Evolutionary conservation across 768 basidiomycete species (phyloP), one percentile per base, ranked within the genome.

Genomic region (Russula sp.): DNA sequence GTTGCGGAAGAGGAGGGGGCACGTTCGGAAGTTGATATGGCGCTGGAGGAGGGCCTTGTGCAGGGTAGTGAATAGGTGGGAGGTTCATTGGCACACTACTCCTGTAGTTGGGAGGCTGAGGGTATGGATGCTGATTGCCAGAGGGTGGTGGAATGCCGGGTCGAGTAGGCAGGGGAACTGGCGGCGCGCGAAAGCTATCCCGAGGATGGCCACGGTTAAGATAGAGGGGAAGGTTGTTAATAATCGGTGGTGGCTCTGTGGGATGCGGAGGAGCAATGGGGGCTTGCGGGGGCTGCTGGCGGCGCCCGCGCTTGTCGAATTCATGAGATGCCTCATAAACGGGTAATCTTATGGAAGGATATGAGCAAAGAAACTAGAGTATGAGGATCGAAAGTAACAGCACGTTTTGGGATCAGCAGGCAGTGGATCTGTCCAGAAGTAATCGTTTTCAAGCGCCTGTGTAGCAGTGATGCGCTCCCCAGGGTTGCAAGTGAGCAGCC

Each of bases 371-470:
- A 6, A 49, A 61, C 18, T 9, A 42, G 5, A 48, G 32, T 34
- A 50, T 4, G n/a, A 20, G 22, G n/a, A 54, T 37, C 2, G 0
- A 34, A 40, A 59, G 45, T 49, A 34, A 62, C 76, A 84, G 62
- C 69, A 90, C 90, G 83, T 82, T 73, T 86, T 89, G 1, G 89
- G 90, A 75, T 91, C 89, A 22, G 89, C 89, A 40, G 94, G 91
- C 42, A 93, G 69, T 0, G 96, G 95, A 66, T 91, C 86, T 0
- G 86, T 87, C 91, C 92, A 97, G 74, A 98, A 97, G 77, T 94
- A 98, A 20, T 90, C 86, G 71, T 98, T 94, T 68, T 94, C 88
- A 57, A 98, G 80, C 0, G 95, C 95, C 62, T 92, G 81, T 2
- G 82, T 75, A 9, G 96, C 96, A 1, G 94, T 94, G 45, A 94